phyloP scores from a whole-genome alignment of 2,329 filamentous ascomycete species.

The Mycogone perniciosa region DNA sequence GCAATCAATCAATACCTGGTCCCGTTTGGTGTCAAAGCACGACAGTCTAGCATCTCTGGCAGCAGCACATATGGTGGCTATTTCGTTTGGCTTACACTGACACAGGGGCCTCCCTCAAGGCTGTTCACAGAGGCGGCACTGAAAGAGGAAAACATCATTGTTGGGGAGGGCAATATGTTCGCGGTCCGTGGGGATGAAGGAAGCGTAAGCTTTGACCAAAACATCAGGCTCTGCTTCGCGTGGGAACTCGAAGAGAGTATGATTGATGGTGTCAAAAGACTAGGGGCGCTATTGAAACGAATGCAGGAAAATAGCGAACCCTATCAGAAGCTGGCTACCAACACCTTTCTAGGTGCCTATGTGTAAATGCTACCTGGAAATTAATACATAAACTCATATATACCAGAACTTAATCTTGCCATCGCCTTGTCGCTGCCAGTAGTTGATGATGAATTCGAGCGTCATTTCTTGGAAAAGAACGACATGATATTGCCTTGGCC shows the following conservation, averaged over 20 bases:
- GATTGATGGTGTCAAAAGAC: constrained; percentile 58
- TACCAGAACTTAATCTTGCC: neutral
- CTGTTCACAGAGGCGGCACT: constrained; percentile 52
- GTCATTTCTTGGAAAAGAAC: constrained; percentile 77
- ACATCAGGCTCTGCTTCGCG: constrained; percentile 62
- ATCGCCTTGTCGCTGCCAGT: neutral
- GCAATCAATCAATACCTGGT: constrained; percentile 55
- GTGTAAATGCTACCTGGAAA: neutral
- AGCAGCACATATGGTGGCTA: constrained; percentile 65
- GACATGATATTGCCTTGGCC: constrained; percentile 82
- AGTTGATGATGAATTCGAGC: neutral
- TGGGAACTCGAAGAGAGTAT: constrained; percentile 64
- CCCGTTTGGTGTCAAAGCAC: constrained; percentile 52
- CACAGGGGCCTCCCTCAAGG: constrained; percentile 41
- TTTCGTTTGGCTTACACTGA: constrained; percentile 74
- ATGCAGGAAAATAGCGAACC: constrained; percentile 24
- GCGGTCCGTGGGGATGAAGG: constrained; percentile 54
- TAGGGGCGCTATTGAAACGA: constrained; percentile 42
- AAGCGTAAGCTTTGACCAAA: constrained; percentile 49
- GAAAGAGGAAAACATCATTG: constrained; percentile 57
- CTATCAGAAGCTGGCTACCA: constrained; percentile 17
- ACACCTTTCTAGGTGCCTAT: neutral
- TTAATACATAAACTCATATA: neutral
- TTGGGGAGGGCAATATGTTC: constrained; percentile 66
- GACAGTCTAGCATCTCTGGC: constrained; percentile 32